Evolutionary conservation across 1,284 basidiomycete genomes (phyloP).

Genomic region (Exobasidium rhododendri): DNA sequence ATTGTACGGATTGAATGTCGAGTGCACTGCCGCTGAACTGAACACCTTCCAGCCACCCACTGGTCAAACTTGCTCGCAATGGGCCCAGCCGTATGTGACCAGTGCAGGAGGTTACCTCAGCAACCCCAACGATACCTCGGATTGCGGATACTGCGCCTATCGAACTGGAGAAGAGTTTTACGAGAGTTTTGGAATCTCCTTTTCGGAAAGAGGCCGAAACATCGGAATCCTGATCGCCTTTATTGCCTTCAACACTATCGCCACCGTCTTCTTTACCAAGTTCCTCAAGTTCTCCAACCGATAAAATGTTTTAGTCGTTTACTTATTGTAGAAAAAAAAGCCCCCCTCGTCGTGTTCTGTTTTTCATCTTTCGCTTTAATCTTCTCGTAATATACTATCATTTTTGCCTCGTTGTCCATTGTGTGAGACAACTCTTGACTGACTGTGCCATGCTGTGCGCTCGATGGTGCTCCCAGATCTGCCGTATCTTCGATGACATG

Average conservation of each 20-base stretch:
- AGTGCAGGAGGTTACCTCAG: constrained; percentile 73
- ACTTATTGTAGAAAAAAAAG: too few relatives aligned
- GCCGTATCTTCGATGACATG: too few relatives aligned
- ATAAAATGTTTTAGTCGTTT: too few relatives aligned
- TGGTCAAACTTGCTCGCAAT: constrained; percentile 70
- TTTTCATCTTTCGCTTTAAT: too few relatives aligned
- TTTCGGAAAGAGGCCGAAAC: constrained; percentile 45
- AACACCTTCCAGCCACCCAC: constrained; percentile 65
- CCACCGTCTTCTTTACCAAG: constrained; percentile 24
- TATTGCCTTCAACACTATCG: constrained; percentile 32
- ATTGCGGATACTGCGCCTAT: constrained; percentile 63
- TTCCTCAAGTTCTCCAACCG: constrained; percentile 35
- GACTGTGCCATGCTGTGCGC: too few relatives aligned
- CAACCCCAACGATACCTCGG: constrained; percentile 60
- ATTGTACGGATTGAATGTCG: constrained; percentile 69
- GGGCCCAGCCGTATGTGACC: constrained; percentile 53
- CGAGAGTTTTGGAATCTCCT: constrained; percentile 68
- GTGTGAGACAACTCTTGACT: too few relatives aligned
- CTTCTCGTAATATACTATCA: too few relatives aligned
- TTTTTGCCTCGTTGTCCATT: too few relatives aligned
- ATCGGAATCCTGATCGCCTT: constrained; percentile 41
- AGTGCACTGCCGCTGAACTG: constrained; percentile 67
- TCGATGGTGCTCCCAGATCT: too few relatives aligned
- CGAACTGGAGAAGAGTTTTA: constrained; percentile 77
- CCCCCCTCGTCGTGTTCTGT: too few relatives aligned